Conservation (phyloP, 2,329 filamentous ascomycete species). For the Colletotrichum magnum region DNA sequence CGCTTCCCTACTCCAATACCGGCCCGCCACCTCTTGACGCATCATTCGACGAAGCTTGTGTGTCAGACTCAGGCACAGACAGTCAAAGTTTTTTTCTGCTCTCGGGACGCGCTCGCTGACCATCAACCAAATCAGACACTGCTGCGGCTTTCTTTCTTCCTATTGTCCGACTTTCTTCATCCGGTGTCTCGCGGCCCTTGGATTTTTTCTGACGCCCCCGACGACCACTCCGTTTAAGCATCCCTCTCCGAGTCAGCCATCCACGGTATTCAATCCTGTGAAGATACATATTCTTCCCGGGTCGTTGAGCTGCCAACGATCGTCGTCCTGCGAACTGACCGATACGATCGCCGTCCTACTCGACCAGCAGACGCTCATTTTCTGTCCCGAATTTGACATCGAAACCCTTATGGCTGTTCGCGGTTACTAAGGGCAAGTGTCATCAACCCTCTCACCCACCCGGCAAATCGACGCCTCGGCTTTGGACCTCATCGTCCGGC, state of each 20-base stretch:
- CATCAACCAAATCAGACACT: slow-evolving; percentile 12
- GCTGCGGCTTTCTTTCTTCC: slow-evolving; percentile 22
- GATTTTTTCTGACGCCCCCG: slow-evolving; percentile 15
- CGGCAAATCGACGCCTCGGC: slow-evolving; percentile 12
- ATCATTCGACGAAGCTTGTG: slow-evolving; percentile 39
- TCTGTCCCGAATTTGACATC: slow-evolving; percentile 4
- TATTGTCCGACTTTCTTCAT: slow-evolving; percentile 32
- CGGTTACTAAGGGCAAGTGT: slow-evolving; percentile 31
- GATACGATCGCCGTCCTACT: neutral
- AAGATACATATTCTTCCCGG: slow-evolving; percentile 14
- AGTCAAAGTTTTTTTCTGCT: slow-evolving; percentile 37
- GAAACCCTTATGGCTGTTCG: slow-evolving; percentile 37
- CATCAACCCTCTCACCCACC: slow-evolving; percentile 15
- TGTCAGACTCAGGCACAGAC: slow-evolving; percentile 42
- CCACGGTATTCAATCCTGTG: slow-evolving; percentile 18
- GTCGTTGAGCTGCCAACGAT: neutral
- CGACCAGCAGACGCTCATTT: slow-evolving; percentile 3
- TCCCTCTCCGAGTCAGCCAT: neutral
- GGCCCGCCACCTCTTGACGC: slow-evolving; percentile 38
- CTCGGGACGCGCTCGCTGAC: slow-evolving; percentile 26
- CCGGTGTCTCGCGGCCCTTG: slow-evolving; percentile 28
- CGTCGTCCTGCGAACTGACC: slow-evolving; percentile 3
- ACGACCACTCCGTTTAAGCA: slow-evolving; percentile 17
- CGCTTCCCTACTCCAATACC: slow-evolving; percentile 18
- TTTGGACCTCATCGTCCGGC: slow-evolving; percentile 17